Percentiles rank a stretch among this genome's conserved stretches.
Conservation (phyloP, 768 basidiomycete genomes). For the Leucogyrophana mollusca region DNA sequence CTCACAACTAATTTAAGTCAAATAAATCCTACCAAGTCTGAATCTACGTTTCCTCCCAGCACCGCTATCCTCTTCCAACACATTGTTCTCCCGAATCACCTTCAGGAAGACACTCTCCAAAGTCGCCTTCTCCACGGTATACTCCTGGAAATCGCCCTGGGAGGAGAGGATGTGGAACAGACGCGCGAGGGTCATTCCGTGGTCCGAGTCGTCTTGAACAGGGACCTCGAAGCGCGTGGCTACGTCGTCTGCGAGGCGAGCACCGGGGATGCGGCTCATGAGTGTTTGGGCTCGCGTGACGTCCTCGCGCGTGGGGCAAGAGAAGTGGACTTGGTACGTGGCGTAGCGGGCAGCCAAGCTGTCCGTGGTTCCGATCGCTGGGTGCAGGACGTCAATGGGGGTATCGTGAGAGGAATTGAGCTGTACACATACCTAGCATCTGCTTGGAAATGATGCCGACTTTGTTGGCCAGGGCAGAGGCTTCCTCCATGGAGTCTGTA, state of each 20-base stretch:
- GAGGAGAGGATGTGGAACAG: constrained; percentile 57
- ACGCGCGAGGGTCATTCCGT: constrained; percentile 49
- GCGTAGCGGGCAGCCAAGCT: constrained; percentile 66
- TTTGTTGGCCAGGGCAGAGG: constrained; percentile 70
- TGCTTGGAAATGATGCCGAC: constrained; percentile 75
- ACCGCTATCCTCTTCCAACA: constrained; percentile 44
- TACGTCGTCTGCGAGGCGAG: constrained; percentile 68
- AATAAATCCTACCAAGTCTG: too few species aligned
- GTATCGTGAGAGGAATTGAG: background rate
- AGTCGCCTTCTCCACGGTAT: constrained; percentile 68
- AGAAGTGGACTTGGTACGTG: constrained; percentile 76
- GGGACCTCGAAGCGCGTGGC: constrained; percentile 77
- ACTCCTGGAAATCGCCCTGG: constrained; percentile 57
- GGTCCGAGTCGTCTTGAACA: constrained; percentile 25
- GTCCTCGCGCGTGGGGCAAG: constrained; percentile 63
- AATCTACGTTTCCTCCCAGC: constrained; percentile 7
- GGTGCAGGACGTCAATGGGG: constrained; percentile 7
- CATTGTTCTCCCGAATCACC: constrained; percentile 62
- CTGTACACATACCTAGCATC: constrained; percentile 54
- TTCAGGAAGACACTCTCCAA: constrained; percentile 74
- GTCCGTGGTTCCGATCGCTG: constrained; percentile 67
- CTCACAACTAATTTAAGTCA: too few species aligned
- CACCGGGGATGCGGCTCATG: constrained; percentile 62
- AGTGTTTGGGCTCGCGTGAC: constrained; percentile 53
- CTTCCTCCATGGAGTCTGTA: constrained; percentile 82